These are phyloP conservation scores for Blastobotrys aristatus DNA, from an alignment of 1,139 yeast genomes.

Conservation along the genomic window DNA sequence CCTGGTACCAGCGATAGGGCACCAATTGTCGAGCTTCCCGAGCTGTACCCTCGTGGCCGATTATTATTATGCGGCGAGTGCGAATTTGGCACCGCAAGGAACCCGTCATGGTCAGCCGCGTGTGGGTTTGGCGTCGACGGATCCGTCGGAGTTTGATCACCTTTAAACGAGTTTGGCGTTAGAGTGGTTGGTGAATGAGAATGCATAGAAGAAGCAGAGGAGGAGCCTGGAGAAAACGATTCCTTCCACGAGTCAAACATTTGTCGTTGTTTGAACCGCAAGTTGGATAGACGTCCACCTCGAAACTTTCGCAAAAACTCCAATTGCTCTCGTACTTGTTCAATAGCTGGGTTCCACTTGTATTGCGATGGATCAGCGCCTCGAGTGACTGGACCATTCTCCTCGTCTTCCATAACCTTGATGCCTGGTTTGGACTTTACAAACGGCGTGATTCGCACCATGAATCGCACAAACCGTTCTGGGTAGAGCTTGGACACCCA, in stretches of 20 bases:
- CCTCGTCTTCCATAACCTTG: slow-evolving; percentile 25
- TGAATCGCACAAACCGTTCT: slow-evolving; percentile 46
- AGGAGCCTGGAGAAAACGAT: slow-evolving; percentile 21
- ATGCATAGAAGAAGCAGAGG: slow-evolving; percentile 7
- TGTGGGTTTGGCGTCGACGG: slow-evolving; percentile 9
- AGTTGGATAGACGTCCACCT: slow-evolving; percentile 38
- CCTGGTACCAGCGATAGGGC: slow-evolving; percentile 50
- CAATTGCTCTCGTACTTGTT: slow-evolving; percentile 38
- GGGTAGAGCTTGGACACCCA: slow-evolving; percentile 74
- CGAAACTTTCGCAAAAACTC: slow-evolving; percentile 35
- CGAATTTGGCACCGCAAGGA: slow-evolving; percentile 27
- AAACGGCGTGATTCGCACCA: slow-evolving; percentile 34
- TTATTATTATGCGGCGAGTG: slow-evolving; percentile 10
- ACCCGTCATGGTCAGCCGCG: slow-evolving; percentile 16
- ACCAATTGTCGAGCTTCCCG: slow-evolving; percentile 33
- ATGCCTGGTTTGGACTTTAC: slow-evolving; percentile 31
- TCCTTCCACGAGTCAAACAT: slow-evolving; percentile 29
- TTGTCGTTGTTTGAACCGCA: slow-evolving; percentile 31
- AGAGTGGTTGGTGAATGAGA: slow-evolving; percentile 10
- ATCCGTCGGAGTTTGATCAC: slow-evolving; percentile 5
- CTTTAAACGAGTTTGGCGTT: not conserved
- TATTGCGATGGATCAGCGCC: slow-evolving; percentile 23
- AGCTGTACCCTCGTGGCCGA: slow-evolving; percentile 21
- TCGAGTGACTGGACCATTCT: slow-evolving; percentile 19
- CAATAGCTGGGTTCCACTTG: slow-evolving; percentile 40